Evolutionary conservation across 2,329 filamentous ascomycete species (phyloP), one percentile per base, ranked within the genome.

Genomic region (Penicillium sp.): DNA sequence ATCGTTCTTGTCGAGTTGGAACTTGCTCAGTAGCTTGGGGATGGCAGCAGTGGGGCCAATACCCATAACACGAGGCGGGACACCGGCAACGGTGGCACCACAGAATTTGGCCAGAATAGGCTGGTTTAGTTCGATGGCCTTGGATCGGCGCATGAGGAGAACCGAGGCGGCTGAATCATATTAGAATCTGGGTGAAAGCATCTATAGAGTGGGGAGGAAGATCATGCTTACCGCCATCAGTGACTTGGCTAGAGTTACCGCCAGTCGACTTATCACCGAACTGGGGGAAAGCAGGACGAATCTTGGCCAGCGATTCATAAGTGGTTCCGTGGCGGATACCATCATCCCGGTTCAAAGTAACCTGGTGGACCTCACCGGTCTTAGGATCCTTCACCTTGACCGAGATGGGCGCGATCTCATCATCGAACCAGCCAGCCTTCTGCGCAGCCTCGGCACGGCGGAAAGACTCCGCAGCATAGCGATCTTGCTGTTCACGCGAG

Each of bases 51-150:
- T 76, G 28, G 78, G 78, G 8, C 78, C 78, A 63, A 97, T 96
- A 61, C 93, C 94, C 94, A 99, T 99, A 78, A 99, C 92, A 61
- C 94, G 85, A 5, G 94, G 94, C 0, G 94, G 86, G 5, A 97
- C 85, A 65, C 94, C 94, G 34, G 92, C 90, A 37, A 96, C 87
- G 10, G 92, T 96, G 52, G 92, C 90, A 66, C 91, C 92, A 61
- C 94, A 91, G 73, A 92, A 97, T 78, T 99, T 99, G 76, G 88
- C 94, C 58, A 97, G 71, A 76, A 99, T 92, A 59, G 93, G 92
- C 78, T 97, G 90, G 61, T 89, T 88, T 40, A 97, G 86, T 76
- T 89, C 87, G 69, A 90, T 84, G 56, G 93, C 93, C 59, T 89
- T 93, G 62, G 89, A 92, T 53, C 93, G 90, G 82, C 94, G 94